Conservation (phyloP, 768 basidiomycete genomes). For the Termitomyces sp. region DNA sequence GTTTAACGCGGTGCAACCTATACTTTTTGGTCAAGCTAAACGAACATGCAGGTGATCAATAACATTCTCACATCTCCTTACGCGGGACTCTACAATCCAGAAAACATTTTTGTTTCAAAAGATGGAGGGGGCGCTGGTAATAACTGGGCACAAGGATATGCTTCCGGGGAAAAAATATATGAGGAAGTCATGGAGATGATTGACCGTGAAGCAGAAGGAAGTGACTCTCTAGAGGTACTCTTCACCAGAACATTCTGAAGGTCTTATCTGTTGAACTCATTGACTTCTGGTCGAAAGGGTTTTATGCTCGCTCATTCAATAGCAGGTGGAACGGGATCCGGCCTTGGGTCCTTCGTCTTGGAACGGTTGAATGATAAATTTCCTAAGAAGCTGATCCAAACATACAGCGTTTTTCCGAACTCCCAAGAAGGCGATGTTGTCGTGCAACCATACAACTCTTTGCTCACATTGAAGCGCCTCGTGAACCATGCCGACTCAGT, state of each 20-base stretch:
- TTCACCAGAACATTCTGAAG: background rate
- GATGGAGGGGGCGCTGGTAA: constrained; percentile 99
- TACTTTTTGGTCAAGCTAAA: constrained; percentile 11
- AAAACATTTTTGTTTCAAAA: constrained; percentile 94
- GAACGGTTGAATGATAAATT: constrained; percentile 97
- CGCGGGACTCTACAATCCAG: constrained; percentile 92
- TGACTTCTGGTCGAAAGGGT: constrained; percentile 49
- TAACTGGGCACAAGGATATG: constrained; percentile 97
- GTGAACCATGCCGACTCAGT: constrained; percentile 97
- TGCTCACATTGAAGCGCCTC: constrained; percentile 89
- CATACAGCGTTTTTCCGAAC: constrained; percentile 98
- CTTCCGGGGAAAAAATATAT: constrained; percentile 85
- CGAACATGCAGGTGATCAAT: constrained; percentile 80
- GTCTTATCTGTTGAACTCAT: background rate
- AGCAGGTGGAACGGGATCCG: constrained; percentile 97
- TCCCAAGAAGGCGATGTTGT: constrained; percentile 93
- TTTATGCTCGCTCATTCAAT: constrained; percentile 99
- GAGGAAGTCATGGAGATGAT: constrained; percentile 99
- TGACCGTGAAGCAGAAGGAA: constrained; percentile 96
- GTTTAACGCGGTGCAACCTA: constrained; percentile 21
- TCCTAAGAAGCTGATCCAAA: constrained; percentile 98
- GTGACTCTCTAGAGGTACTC: constrained; percentile 89
- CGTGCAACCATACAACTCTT: constrained; percentile 96
- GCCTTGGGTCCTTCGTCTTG: constrained; percentile 95
- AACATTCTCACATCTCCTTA: constrained; percentile 88